Evolutionary conservation across 2,329 filamentous ascomycete genomes (phyloP), one percentile per base, ranked within the genome.

Genomic region (Thielaviopsis ethacetica): DNA sequence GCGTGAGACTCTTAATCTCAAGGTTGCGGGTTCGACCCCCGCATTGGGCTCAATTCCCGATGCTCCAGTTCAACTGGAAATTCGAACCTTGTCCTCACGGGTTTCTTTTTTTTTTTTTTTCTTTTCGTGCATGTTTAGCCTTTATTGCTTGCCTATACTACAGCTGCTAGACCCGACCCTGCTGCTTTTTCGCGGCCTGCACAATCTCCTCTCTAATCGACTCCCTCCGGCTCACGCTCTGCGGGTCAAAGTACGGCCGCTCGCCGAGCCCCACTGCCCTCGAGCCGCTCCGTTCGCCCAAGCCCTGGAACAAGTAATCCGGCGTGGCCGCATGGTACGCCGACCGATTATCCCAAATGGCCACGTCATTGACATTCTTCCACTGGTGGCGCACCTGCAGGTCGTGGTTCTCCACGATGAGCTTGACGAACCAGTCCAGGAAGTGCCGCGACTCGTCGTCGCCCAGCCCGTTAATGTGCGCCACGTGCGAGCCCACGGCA

Each of bases 1-100:
- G 81, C 81, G 81, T 83, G 76, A 82, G 81, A 83, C 81, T 84
- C 81, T 80, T 79, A 79, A 71, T 71, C 70, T 71, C 68, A 71
- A 71, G 69, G 70, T 67, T 71, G 69, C 67, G 69, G 69, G 70
- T 71, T 71, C 69, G 68, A 70, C 68, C 69, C 69, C 69, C 69
- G 67, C 68, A 62, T 59, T 62, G 63, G 63, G 63, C 61, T 63
- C 62, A 63, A 63, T 59, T 62, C 61, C 61, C 59, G 57, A 57
- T 62, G 59, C 56, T 56, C 59, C 59, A 61, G 56, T 52, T 53
- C 38, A 57, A 38, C 59, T 61, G 59, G 59, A 49, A 61, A 51
- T 26, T 62, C 59, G 53, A 59, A 59, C 56, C 56, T 61, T 34
- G 50, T 57, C 24, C 17, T 53, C 30, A 34, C 10, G 30, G 7